Evolutionary conservation across 1,139 yeast species (phyloP), one percentile per base, ranked within the genome.

Genomic region (Yarrowia galli): DNA sequence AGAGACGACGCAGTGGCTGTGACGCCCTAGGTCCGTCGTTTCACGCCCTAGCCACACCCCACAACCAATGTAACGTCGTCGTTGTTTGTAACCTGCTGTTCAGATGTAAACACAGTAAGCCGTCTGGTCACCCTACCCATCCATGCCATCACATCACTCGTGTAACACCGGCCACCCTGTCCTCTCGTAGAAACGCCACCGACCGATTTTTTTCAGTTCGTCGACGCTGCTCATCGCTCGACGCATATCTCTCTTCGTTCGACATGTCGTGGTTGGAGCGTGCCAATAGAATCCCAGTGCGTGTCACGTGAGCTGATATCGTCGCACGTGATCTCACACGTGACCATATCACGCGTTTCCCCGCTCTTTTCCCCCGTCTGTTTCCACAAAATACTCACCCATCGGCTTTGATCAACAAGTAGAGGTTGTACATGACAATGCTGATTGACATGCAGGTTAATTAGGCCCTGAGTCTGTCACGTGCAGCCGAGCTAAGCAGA

Each of bases 401-500:
- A 53, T 53, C 60, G 60, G 56, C 60, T 42, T 48, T 51, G 58
- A 35, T 51, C 58, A 51, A 51, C 58, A 35, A 28, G 58, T 51
- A 35, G 65, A 28, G 43, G 66, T 49, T 18, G 66, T 61, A 48
- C 66, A 46, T 51, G 54, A 46, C 46, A 48, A 58, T 40, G 49
- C 49, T 56, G 64, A 42, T 58, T 15, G 64, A 15, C 49, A 58
- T 58, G 49, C 64, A 42, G 64, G 64, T 58, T 58, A 58, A 42
- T 40, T 58, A 42, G 18, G 35, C 23, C 64, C 49, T 25, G 28
- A 18, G 49, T n/a, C 38, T 58, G 51, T 43, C 49, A 58, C 48
- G 64, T 58, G 64, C 49, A 15, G 25, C 42, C 10, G 40, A 7
- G 15, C n/a, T 2, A 20, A 22, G 23, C 4, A 12, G 23, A n/a